These are phyloP conservation scores for Boehmeria nivea DNA, from an alignment of 306 rosid genomes.

Conservation along the genomic window DNA sequence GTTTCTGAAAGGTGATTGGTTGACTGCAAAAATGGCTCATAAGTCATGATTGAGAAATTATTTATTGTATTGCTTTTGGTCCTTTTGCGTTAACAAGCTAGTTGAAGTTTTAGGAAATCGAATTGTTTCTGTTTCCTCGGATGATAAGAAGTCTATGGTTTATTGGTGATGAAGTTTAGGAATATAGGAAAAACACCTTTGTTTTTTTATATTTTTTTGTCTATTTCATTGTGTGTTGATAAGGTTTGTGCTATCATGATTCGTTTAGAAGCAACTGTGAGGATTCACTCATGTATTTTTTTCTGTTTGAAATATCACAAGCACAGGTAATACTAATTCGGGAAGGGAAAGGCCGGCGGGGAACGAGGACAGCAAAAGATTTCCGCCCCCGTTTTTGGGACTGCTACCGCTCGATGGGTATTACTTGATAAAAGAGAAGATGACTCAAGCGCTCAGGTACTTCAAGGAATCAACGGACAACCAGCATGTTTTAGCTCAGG, in stretches of 20 bases:
- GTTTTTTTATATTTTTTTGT: no score
- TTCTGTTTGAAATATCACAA: conserved; percentile 28
- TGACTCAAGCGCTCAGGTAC: conserved; percentile 74
- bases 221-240: no score
- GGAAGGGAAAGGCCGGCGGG: conserved; percentile 32
- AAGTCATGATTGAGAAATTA: no score
- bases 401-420: conserved; percentile 40
- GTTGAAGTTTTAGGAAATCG: no score
- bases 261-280: not conserved
- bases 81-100: no score
- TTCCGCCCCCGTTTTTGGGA: conserved; percentile 34
- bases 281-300: conserved; percentile 15
- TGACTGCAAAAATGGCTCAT: no score
- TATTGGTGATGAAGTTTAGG: no score
- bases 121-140: no score
- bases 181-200: no score
- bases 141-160: no score
- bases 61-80: no score
- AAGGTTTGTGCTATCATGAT: not conserved
- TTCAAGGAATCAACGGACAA: conserved; percentile 57
- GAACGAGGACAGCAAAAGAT: conserved; percentile 29
- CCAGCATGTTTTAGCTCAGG: conserved; percentile 73
- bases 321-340: conserved; percentile 46
- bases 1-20: no score
- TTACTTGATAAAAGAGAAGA: conserved; percentile 65